Percentiles rank a stretch among this genome's conserved stretches.
Evolutionary conservation across 176 grass and related monocot genomes (phyloP).

Genomic region (Themeda triandra): DNA sequence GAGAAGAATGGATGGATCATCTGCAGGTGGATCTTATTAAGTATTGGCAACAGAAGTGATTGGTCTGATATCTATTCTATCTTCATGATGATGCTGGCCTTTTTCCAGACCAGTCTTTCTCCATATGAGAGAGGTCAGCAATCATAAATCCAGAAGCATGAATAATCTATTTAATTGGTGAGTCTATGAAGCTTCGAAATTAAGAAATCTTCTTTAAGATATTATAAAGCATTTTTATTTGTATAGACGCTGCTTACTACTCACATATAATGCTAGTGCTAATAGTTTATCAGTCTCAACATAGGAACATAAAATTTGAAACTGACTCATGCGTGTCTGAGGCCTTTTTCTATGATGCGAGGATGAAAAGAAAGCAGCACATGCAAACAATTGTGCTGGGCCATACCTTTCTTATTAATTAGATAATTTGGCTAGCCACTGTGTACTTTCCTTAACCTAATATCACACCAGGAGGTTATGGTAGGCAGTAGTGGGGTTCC

Average conservation of each 20-base stretch:
- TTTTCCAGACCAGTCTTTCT: constrained; percentile 19
- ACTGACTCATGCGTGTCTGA: not conserved
- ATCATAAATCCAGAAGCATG: constrained; percentile 12
- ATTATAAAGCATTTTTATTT: constrained; percentile 1
- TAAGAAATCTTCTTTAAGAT: constrained; percentile 10
- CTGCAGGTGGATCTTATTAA: constrained; percentile 4
- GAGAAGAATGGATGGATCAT: constrained; percentile 26
- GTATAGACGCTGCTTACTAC: not conserved
- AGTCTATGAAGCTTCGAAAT: not conserved
- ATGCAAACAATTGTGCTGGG: constrained; percentile 3
- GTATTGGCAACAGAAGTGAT: constrained; percentile 10
- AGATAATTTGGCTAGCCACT: not conserved
- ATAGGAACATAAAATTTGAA: constrained; percentile 17
- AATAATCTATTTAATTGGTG: constrained; percentile 17
- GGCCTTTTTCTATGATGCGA: not conserved
- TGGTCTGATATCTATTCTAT: constrained; percentile 1
- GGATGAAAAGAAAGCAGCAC: constrained; percentile 8
- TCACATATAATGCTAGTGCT: not conserved
- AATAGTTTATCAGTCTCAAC: constrained; percentile 14
- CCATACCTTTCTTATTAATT: constrained; percentile 19
- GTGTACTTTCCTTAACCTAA: constrained; percentile 1
- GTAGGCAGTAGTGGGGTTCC: constrained; percentile 1
- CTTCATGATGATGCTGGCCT: constrained; percentile 30
- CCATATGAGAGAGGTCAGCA: not conserved
- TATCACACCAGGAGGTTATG: not conserved